phyloP scores from a whole-genome alignment of 179 eudicot genomes.

The Gypsophila paniculata region DNA sequence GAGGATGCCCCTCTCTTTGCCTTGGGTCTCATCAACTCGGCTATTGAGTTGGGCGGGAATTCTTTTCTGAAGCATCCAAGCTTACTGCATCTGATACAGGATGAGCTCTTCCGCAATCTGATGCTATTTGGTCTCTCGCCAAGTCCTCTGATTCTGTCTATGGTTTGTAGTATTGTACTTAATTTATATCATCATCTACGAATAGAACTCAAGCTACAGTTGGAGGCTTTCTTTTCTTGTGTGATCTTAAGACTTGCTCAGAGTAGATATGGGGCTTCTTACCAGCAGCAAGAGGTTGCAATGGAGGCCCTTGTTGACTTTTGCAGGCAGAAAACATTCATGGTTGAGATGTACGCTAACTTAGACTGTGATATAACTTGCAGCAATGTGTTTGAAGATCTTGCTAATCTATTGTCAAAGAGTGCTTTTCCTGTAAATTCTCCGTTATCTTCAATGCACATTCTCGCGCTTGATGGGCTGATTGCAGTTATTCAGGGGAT shows the following conservation, averaged over 20 bases:
- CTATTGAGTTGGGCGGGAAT: slow-evolving; percentile 62
- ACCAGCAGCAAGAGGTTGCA: slow-evolving; percentile 77
- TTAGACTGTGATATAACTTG: slow-evolving; percentile 72
- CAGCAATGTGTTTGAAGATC: slow-evolving; percentile 65
- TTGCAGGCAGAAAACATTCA: slow-evolving; percentile 63
- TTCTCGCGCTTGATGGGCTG: slow-evolving; percentile 70
- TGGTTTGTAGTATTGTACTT: slow-evolving; percentile 64
- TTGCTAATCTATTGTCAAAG: slow-evolving; percentile 63
- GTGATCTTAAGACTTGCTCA: slow-evolving; percentile 61
- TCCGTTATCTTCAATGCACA: slow-evolving; percentile 62
- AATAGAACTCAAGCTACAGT: slow-evolving; percentile 55
- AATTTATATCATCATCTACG: slow-evolving; percentile 60
- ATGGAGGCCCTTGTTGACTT: slow-evolving; percentile 79
- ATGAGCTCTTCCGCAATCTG: slow-evolving; percentile 52
- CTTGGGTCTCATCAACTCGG: slow-evolving; percentile 60
- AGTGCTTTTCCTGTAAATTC: slow-evolving; percentile 75
- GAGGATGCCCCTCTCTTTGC: slow-evolving; percentile 69
- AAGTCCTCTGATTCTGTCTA: slow-evolving; percentile 62
- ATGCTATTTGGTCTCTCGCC: slow-evolving; percentile 59
- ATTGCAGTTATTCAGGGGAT: slow-evolving; percentile 74
- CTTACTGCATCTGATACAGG: slow-evolving; percentile 55
- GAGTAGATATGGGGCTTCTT: slow-evolving; percentile 63
- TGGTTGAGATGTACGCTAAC: slow-evolving; percentile 72
- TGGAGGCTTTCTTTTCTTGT: slow-evolving; percentile 67
- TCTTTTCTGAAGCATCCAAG: slow-evolving; percentile 52